phyloP scores from a whole-genome alignment of 176 grass and related monocot species.

The Otatea glauca region DNA sequence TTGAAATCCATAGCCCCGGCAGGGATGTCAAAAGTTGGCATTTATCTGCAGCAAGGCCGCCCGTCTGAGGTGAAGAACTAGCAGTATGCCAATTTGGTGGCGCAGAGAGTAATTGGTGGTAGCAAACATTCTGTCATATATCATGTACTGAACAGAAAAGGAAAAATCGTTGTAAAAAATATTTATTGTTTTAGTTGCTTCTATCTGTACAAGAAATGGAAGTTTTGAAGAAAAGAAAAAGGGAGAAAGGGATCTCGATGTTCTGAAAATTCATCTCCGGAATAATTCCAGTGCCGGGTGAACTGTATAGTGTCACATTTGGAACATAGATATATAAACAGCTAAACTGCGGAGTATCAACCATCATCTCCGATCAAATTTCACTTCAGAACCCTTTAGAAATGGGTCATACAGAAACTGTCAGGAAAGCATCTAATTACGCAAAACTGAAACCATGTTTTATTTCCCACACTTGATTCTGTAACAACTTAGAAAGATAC shows the following conservation, averaged over 20 bases:
- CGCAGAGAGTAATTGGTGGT: conserved; percentile 21
- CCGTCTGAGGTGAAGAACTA: conserved; percentile 38
- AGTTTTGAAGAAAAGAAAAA: conserved; percentile 20
- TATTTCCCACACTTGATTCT: background rate
- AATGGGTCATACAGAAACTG: background rate
- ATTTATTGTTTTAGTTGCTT: conserved; percentile 25
- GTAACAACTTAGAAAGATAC: conserved; percentile 8
- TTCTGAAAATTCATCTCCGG: background rate
- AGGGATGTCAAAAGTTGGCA: background rate
- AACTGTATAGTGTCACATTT: background rate
- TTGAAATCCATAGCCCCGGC: conserved; percentile 27
- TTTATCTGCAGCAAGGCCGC: conserved; percentile 42
- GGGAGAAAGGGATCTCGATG: background rate
- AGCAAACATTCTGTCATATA: conserved; percentile 47
- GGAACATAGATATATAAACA: background rate
- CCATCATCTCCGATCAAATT: background rate
- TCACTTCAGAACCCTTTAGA: background rate
- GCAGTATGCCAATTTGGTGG: conserved; percentile 19
- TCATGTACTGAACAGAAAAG: conserved; percentile 28
- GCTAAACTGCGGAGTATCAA: background rate
- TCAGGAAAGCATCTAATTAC: background rate
- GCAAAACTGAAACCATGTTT: background rate
- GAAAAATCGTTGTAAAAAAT: conserved; percentile 29
- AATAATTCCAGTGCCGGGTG: background rate
- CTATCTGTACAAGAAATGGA: conserved; percentile 51